Evolutionary conservation across 805 yeast genomes (phyloP), one percentile per base, ranked within the genome.

Genomic region (Yamadazyma sp.): DNA sequence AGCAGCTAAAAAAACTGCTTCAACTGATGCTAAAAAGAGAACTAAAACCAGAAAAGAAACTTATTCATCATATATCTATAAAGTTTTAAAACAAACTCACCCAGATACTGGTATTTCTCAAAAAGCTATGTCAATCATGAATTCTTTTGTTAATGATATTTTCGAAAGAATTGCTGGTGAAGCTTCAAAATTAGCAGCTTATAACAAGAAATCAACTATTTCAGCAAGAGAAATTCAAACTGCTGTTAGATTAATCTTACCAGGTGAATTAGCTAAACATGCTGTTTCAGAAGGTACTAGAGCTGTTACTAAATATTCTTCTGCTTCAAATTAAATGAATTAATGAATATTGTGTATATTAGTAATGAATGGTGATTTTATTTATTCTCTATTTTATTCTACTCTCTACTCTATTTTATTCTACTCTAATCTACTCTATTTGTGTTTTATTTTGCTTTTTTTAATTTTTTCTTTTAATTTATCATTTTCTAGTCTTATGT

Each of bases 61-160:
- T 50, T 91, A 88, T 78, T 87, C 96, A 50, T 88, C 97, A 46
- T 91, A 91, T 75, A 91, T 91, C 69, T 91, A 89, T 93, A 91
- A 91, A 75, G 97, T 89, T 52, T 83, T 91, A 66, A 89, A 89
- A 75, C 97, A 91, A 79, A 89, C 97, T 45, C 98, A 91, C 74
- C 98, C 97, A 70, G 97, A 91, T 70, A 91, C 98, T 48, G 98
- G 97, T 86, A 91, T 91, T 67, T 89, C 98, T 56, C 95, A 88
- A 75, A 86, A 87, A 69, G 96, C 98, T 50, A 91, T 91, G 96
- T 88, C 96, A 50, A 91, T 91, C 69, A 82, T 91, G 91, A 91
- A 91, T 85, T 91, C 97, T 30, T 91, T 91, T 58, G 97, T 91
- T 55, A 89, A 88, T 75, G 97, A 91, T 73, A 87, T 89, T 65